Evolutionary conservation across 1,139 yeast genomes (phyloP).

Genomic region (Suhomyces taliae): DNA sequence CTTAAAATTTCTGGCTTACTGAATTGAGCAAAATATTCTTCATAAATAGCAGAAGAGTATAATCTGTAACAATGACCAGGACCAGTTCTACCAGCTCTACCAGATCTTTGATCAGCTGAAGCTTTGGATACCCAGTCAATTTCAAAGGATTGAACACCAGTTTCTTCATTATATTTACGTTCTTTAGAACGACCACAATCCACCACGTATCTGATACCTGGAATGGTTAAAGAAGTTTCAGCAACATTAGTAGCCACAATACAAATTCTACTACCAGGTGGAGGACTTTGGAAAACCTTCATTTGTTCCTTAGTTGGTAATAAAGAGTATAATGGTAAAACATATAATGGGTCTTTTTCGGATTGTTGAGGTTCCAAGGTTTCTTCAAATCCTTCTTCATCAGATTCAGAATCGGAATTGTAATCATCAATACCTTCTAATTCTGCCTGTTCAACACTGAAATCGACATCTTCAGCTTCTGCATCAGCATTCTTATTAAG

Average conservation of each 20-base stretch:
- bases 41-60: conserved; percentile 93
- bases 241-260: conserved; percentile 98
- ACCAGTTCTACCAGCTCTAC: conserved; percentile 99
- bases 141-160: conserved; percentile 91
- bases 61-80: conserved; percentile 97
- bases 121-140: conserved; percentile 95
- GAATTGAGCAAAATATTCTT: conserved; percentile 79
- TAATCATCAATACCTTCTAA: conserved; percentile 36
- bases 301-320: conserved; percentile 92
- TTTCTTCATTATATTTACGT: conserved; percentile 74
- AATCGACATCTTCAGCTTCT: conserved; percentile 89
- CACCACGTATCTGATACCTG: conserved; percentile 91
- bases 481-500: conserved; percentile 63
- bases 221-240: conserved; percentile 95
- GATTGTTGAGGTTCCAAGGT: conserved; percentile 72
- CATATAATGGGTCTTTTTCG: conserved; percentile 79
- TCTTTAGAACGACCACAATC: conserved; percentile 96
- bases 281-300: conserved; percentile 87
- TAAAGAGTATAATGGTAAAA: conserved; percentile 86
- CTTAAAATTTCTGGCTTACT: conserved; percentile 86
- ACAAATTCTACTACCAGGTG: conserved; percentile 81
- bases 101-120: conserved; percentile 91
- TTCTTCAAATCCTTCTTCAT: conserved; percentile 88
- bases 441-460: conserved; percentile 54
- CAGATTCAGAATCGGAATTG: conserved; percentile 38